Evolutionary conservation across 2,329 filamentous ascomycete genomes (phyloP).

Genomic region (Seiridium cupressi): DNA sequence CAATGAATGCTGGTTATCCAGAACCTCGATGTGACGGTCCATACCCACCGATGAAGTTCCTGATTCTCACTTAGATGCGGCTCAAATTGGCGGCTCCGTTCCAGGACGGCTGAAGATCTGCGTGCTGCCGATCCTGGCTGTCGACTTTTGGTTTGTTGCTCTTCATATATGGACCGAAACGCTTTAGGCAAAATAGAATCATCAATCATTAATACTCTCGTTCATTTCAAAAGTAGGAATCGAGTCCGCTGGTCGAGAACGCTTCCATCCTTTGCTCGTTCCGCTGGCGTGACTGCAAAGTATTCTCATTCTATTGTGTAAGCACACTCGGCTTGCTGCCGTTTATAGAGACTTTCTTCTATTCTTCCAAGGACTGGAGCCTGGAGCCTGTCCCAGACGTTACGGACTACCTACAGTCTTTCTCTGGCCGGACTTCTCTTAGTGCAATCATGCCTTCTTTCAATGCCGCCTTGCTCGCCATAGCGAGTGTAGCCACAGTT

Average conservation of each 20-base stretch:
- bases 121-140: background rate
- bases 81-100: constrained; percentile 1
- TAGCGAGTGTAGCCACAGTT: constrained; percentile 9
- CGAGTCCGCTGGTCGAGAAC: background rate
- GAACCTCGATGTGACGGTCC: background rate
- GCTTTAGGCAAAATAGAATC: constrained; percentile 1
- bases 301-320: background rate
- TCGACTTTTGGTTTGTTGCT: background rate
- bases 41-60: background rate
- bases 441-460: background rate
- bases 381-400: too few relatives aligned
- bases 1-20: too few relatives aligned
- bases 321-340: too few relatives aligned
- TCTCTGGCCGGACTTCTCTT: too few relatives aligned
- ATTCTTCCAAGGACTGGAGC: too few relatives aligned
- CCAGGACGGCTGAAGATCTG: constrained; percentile 4
- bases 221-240: background rate
- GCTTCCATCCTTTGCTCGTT: background rate
- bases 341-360: too few relatives aligned
- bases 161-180: background rate
- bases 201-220: background rate
- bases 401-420: too few relatives aligned
- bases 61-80: constrained; percentile 2
- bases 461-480: constrained; percentile 4
- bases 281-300: background rate